Conservation (phyloP, 441 rosid genomes). For the Adansonia rubrostipa region DNA sequence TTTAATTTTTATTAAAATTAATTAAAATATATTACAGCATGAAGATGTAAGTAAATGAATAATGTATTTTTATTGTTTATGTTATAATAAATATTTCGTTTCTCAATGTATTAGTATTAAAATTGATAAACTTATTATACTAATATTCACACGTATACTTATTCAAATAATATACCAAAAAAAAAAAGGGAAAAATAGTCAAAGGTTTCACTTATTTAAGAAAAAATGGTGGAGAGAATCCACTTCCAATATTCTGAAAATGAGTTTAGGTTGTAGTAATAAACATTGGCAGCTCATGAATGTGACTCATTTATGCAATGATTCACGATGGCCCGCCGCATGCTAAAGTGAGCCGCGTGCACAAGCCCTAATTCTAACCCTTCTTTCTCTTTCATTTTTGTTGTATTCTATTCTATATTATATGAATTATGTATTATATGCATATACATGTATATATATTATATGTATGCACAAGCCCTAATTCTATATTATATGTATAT, state of each 20-base stretch:
- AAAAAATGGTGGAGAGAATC: not conserved
- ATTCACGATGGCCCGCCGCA: not conserved
- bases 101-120: not conserved
- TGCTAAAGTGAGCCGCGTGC: constrained; percentile 1
- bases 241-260: constrained; percentile 3
- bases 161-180: not conserved
- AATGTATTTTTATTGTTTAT: no score
- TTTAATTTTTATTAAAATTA: no score
- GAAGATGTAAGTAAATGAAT: no score
- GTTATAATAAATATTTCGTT: no score
- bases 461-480: no score
- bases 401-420: not conserved
- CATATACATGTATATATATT: no score
- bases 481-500: no score
- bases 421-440: no score
- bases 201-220: not conserved
- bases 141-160: not conserved
- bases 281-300: constrained; percentile 11
- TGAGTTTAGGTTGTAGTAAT: not conserved
- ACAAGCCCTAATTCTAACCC: not conserved
- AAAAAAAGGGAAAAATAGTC: not conserved
- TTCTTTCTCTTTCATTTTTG: not conserved
- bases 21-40: no score
- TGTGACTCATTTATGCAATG: constrained; percentile 11
- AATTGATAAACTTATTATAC: not conserved